Conservation (phyloP, 148 eudicot genomes). For the Chenopodium album region DNA sequence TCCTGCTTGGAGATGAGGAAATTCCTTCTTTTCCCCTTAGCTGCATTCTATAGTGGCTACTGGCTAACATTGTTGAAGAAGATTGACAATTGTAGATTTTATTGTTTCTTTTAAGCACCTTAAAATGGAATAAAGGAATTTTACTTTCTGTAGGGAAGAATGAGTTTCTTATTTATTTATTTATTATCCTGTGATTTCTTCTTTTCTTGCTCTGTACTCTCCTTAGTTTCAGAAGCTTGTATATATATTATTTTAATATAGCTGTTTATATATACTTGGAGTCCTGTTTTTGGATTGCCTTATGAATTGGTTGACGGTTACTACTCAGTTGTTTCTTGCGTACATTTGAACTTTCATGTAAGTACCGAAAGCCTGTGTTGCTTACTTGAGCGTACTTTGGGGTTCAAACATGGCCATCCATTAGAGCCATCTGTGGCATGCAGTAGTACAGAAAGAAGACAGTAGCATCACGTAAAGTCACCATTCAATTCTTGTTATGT, state of each 20-base stretch:
- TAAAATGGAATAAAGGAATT: background rate
- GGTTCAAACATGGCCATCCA: background rate
- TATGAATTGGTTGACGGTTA: background rate
- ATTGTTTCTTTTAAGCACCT: background rate
- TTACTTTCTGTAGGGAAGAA: background rate
- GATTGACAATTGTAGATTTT: background rate
- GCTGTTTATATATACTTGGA: background rate
- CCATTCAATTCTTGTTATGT: too few species aligned
- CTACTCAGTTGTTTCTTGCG: background rate
- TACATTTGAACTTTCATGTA: background rate
- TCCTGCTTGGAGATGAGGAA: conserved; percentile 3
- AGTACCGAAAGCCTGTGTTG: background rate
- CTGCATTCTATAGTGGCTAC: background rate
- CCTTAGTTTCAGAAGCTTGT: background rate
- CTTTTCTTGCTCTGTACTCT: background rate
- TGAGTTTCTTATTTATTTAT: too few species aligned
- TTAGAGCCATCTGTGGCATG: background rate
- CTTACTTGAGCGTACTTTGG: background rate
- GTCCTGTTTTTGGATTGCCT: background rate
- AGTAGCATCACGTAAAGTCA: too few species aligned
- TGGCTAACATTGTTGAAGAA: background rate
- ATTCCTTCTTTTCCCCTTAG: background rate
- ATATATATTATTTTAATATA: too few species aligned
- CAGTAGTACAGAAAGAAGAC: background rate
- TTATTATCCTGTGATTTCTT: background rate